phyloP scores from a whole-genome alignment of 2,329 filamentous ascomycete species.

The Alternaria alternata region DNA sequence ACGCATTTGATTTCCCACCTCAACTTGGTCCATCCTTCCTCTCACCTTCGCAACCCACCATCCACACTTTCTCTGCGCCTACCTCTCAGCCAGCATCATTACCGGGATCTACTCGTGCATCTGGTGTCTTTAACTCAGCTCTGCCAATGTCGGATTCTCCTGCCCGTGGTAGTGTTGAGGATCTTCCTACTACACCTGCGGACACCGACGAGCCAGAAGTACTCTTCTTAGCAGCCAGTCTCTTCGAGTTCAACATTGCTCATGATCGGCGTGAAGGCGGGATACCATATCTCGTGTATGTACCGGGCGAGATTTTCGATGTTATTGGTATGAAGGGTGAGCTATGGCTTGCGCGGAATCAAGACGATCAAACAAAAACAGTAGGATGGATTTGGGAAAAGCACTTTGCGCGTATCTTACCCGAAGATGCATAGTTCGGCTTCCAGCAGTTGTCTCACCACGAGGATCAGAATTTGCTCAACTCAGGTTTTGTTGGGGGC shows the following conservation, averaged over 20 bases:
- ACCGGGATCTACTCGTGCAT: slow-evolving; percentile 62
- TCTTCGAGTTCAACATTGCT: slow-evolving; percentile 98
- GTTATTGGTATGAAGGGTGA: slow-evolving; percentile 96
- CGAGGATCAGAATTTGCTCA: slow-evolving; percentile 1
- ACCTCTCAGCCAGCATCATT: slow-evolving; percentile 33
- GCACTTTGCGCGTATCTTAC: slow-evolving; percentile 71
- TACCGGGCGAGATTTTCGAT: slow-evolving; percentile 78
- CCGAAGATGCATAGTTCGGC: slow-evolving; percentile 41
- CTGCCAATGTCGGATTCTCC: slow-evolving; percentile 75
- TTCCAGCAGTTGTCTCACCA: background rate
- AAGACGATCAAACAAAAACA: slow-evolving; percentile 80
- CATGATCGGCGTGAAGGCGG: slow-evolving; percentile 90
- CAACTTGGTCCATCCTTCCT: slow-evolving; percentile 42
- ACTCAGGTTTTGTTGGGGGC: slow-evolving; percentile 1
- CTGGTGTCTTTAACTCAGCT: slow-evolving; percentile 85
- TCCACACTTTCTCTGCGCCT: slow-evolving; percentile 29
- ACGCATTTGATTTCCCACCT: slow-evolving; percentile 36
- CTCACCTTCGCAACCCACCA: slow-evolving; percentile 27
- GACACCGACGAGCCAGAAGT: slow-evolving; percentile 70
- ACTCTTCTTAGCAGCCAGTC: slow-evolving; percentile 88
- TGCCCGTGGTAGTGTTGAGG: slow-evolving; percentile 31
- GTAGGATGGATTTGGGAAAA: slow-evolving; percentile 99
- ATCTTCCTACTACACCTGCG: slow-evolving; percentile 49
- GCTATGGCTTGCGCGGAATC: slow-evolving; percentile 96
- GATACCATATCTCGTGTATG: slow-evolving; percentile 95